Evolutionary conservation across 768 basidiomycete species (phyloP), one percentile per base, ranked within the genome.

Genomic region (Termitomyces sp.): DNA sequence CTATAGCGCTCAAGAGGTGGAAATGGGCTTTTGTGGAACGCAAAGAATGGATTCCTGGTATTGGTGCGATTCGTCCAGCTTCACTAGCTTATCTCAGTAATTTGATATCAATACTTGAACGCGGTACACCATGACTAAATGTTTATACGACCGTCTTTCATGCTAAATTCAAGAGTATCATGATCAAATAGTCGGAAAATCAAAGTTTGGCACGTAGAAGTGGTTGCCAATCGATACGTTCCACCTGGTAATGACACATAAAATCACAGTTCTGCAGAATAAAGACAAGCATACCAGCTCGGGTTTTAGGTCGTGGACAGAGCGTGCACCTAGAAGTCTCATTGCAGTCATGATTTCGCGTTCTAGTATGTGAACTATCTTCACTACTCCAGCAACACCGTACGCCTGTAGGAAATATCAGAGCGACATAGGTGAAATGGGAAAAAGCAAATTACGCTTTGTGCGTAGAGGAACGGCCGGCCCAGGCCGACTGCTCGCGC

Each of bases 401-500:
- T 92, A 92, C 13, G 88, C 88, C 89, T 91, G 51, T 10, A 52
- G 26, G 59, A 20, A 14, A 27, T n/a, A 53, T 49, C n/a, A 62
- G 27, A 46, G 20, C 27, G 44, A 24, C 20, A 24, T 3, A 26
- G 16, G 5, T 16, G 14, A 59, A 18, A 22, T 18, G n/a, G 5
- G 26, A 26, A n/a, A 5, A 43, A 36, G 10, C 13, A 67, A n/a
- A 81, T 65, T 70, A 90, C 90, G 64, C 88, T 88, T 72, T 91
- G 87, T 1, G 88, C 92, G 65, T 90, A 96, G 12, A 97, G 77
- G 76, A 94, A 91, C 14, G 89, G 79, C 14, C 94, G 78, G 2
- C 94, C 94, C 32, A 97, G 73, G 4, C 94, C 94, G 18, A 94
- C 91, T 8, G 88, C 91, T 60, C 73, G 86, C 3, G 94, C 94